Conservation (phyloP, 148 eudicot genomes). For the Diospyros lotus region DNA sequence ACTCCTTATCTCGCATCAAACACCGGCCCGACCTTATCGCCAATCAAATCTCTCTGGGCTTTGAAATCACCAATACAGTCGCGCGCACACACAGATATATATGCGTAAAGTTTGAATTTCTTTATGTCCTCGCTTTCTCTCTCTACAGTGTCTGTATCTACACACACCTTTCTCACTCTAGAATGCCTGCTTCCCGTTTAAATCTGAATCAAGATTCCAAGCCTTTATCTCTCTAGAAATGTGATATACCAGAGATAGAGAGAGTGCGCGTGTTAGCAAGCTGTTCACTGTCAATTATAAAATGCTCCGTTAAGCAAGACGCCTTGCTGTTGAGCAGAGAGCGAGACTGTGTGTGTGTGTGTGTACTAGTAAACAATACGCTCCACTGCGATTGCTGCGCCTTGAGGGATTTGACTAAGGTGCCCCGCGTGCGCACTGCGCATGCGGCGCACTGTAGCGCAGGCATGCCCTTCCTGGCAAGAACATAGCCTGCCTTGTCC, state of each 20-base stretch:
- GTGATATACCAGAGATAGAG: background rate
- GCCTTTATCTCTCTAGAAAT: constrained; percentile 17
- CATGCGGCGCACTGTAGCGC: constrained; percentile 1
- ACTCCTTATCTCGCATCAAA: constrained; percentile 23
- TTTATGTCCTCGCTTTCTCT: background rate
- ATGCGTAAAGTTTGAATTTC: background rate
- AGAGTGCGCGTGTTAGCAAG: constrained; percentile 1
- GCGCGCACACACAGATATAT: background rate
- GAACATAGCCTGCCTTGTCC: background rate
- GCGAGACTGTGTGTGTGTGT: background rate
- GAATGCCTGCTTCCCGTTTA: background rate
- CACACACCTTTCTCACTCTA: background rate
- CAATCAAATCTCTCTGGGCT: background rate
- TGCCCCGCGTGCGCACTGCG: constrained; percentile 7
- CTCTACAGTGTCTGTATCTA: too few relatives aligned
- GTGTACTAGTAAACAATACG: background rate
- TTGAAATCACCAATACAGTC: background rate
- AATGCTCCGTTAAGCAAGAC: constrained; percentile 2
- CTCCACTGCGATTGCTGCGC: background rate
- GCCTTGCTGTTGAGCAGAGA: constrained; percentile 23
- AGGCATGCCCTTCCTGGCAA: too few relatives aligned
- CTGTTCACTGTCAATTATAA: background rate
- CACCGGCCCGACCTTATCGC: background rate
- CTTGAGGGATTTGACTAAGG: background rate
- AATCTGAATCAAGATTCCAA: constrained; percentile 8